Evolutionary conservation across 371 early-diverging fungal species (phyloP).

Genomic region (Mortierella polycephala): DNA sequence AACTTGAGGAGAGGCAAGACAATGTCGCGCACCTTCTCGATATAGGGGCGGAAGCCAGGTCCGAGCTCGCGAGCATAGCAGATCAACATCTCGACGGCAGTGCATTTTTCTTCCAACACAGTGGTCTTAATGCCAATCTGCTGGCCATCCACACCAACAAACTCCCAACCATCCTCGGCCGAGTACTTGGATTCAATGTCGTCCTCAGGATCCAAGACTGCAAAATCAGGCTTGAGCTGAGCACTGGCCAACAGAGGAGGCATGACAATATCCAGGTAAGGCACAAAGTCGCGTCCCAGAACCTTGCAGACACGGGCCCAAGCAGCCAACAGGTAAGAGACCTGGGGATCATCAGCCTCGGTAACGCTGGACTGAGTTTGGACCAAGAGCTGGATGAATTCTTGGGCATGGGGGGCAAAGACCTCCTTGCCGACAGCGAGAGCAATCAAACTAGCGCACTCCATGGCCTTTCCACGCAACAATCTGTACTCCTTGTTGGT

Average conservation of each 20-base stretch:
- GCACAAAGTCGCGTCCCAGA: slow-evolving; percentile 93
- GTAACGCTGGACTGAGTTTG: slow-evolving; percentile 80
- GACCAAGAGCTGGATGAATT: slow-evolving; percentile 83
- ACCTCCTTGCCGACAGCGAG: slow-evolving; percentile 93
- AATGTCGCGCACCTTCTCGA: slow-evolving; percentile 81
- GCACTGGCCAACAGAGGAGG: slow-evolving; percentile 92
- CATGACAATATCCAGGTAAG: slow-evolving; percentile 91
- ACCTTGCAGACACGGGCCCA: slow-evolving; percentile 98
- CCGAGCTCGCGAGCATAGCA: slow-evolving; percentile 94
- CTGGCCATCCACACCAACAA: slow-evolving; percentile 87
- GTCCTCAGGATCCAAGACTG: slow-evolving; percentile 88
- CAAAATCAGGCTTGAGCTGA: slow-evolving; percentile 91
- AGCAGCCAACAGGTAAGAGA: slow-evolving; percentile 90
- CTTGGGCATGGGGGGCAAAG: slow-evolving; percentile 81
- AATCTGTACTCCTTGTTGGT: slow-evolving; percentile 86
- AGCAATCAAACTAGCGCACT: slow-evolving; percentile 92
- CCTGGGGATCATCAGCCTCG: slow-evolving; percentile 92
- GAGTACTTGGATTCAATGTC: slow-evolving; percentile 87
- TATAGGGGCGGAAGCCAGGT: slow-evolving; percentile 88
- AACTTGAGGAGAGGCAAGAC: slow-evolving; percentile 92
- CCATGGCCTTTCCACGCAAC: slow-evolving; percentile 94
- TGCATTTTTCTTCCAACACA: slow-evolving; percentile 95
- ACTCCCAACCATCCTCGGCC: slow-evolving; percentile 96
- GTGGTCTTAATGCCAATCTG: slow-evolving; percentile 96
- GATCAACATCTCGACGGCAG: slow-evolving; percentile 96